Evolutionary conservation across 2,329 filamentous ascomycete genomes (phyloP), one percentile per base, ranked within the genome.

Genomic region (Thermochaetoides dissita): DNA sequence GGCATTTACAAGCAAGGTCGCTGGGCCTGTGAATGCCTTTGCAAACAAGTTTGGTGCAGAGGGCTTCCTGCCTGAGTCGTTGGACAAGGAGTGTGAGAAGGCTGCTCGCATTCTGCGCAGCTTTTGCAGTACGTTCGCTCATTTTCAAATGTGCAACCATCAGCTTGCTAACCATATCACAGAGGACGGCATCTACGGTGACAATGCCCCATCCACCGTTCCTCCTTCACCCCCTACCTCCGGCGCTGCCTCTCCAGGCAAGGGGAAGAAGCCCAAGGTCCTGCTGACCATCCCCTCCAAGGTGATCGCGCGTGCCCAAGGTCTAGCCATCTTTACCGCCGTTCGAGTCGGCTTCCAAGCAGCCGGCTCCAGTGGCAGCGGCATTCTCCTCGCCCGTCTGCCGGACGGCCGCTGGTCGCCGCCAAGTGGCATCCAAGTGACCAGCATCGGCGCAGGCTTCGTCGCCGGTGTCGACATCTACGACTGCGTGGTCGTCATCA

Each of bases 71-170:
- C 87, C 87, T 1, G 84, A 81, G 42, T 80, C 81, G 1, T 67
- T 94, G 49, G 87, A 94, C 57, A 86, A 86, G 60, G 88, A 94
- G 64, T 83, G 81, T 52, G 86, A 94, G 62, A 94, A 94, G 66
- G 85, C 86, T 1, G 86, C 87, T 31, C 69, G 84, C 9, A 94
- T 94, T 38, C 60, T 94, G 28, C 76, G 75, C 56, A 83, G 79
- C 49, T 95, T 95, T 62, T 94, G 86, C 67, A 91, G 79, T 83
- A 68, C 55, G 77, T 60, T 7, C 11, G 7, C 11, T 8, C 6
- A 4, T 1, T 8, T 30, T 34, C 4, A 3, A 7, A 35, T 7
- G 3, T 7, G 8, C 12, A 10, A 3, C 9, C 6, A 10, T 30
- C 10, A 12, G 30, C 29, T 8, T 30, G 17, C 39, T 42, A 36